A percentile compares a stretch with the other conserved stretches of the same genome.
Evolutionary conservation across 2,329 filamentous ascomycete genomes (phyloP).

Genomic region (Paecilomyces sp.): DNA sequence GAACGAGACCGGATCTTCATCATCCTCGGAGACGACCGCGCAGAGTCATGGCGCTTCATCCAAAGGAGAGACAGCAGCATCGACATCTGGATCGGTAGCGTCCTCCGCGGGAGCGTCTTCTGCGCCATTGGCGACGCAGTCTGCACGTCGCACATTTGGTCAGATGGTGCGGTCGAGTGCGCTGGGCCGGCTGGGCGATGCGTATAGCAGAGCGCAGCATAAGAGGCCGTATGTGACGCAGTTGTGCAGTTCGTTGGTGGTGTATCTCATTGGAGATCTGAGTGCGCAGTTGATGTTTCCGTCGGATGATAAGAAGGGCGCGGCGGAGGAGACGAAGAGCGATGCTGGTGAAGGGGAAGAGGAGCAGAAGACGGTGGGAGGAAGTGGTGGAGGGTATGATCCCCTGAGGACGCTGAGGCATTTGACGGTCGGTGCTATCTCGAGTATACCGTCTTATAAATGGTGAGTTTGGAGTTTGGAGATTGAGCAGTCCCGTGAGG

Average conservation of each 20-base stretch:
- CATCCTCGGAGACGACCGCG: neutral
- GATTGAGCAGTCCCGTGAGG: too few species aligned
- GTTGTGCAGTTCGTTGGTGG: conserved; percentile 64
- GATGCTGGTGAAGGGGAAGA: conserved; percentile 15
- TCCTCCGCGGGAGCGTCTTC: conserved; percentile 16
- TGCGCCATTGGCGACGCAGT: conserved; percentile 11
- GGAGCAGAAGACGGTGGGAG: conserved; percentile 18
- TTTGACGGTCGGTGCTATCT: conserved; percentile 64
- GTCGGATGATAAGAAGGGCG: conserved; percentile 12
- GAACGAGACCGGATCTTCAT: neutral
- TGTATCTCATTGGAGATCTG: conserved; percentile 72
- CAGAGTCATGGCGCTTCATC: neutral
- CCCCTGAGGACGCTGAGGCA: conserved; percentile 62
- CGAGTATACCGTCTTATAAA: conserved; percentile 70
- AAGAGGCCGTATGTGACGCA: conserved; percentile 73
- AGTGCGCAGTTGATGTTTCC: conserved; percentile 64
- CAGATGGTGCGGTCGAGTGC: conserved; percentile 22
- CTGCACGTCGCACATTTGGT: conserved; percentile 15
- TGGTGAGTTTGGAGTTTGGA: conserved; percentile 52
- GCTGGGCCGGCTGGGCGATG: conserved; percentile 26
- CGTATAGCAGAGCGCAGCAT: conserved; percentile 64
- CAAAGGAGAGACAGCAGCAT: neutral
- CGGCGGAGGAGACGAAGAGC: conserved; percentile 31
- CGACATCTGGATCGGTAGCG: conserved; percentile 8
- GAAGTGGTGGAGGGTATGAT: conserved; percentile 55